Evolutionary conservation across 371 early-diverging fungal genomes (phyloP), one percentile per base, ranked within the genome.

Genomic region (Batrachochytrium dendrobatidis): DNA sequence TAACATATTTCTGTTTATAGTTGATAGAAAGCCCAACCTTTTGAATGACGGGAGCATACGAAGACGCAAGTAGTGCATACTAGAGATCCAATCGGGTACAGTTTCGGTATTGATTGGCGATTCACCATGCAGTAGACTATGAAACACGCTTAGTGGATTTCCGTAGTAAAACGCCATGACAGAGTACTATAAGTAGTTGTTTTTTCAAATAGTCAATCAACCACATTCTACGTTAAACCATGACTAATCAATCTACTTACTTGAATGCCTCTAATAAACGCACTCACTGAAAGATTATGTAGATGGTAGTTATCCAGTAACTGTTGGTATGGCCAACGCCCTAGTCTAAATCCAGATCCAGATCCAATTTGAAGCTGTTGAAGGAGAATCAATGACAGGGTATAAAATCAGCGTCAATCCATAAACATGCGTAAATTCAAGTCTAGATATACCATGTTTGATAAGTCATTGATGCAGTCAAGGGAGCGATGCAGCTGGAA

Each of bases 91-190:
- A 17, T 67, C 66, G 46, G 86, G 51, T 8, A 63, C 68, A 3
- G 53, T 58, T 51, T 72, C 58, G 24, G 70, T 63, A 2, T 66
- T n/a, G n/a, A n/a, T n/a, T n/a, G n/a, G n/a, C n/a, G n/a, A n/a
- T n/a, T n/a, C n/a, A n/a, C n/a, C n/a, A n/a, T n/a, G n/a, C n/a
- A n/a, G n/a, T n/a, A n/a, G n/a, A n/a, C 59, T 53, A 20, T 59
- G 35, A 18, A 94, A 77, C 5, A 90, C 72, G 48, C 89, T 89
- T 22, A 94, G 73, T 4, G 94, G 90, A 61, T 91, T 90, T 1
- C 83, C 81, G 66, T 89, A 92, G 62, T 76, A 93, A 66, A 89
- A 87, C 55, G 87, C 86, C 91, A 92, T 90, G 25, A 84, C 69
- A 0, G 89, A 83, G 66, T 88, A 93, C 86, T 92, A 68, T 34